Conservation (phyloP, 2,329 filamentous ascomycete genomes). For the Fonsecaea erecta region DNA sequence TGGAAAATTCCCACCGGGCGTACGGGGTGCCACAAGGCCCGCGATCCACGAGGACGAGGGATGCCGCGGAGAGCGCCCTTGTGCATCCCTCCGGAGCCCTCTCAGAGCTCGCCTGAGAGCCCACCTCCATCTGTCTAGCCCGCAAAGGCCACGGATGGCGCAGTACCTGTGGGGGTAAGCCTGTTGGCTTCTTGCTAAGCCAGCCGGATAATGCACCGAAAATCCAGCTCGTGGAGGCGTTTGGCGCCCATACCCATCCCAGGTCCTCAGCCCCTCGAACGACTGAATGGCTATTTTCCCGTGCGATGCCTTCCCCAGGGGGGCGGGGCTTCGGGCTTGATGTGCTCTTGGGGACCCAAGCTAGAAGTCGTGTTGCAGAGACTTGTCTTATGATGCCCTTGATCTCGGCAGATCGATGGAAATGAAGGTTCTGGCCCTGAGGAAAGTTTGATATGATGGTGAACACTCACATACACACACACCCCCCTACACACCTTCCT, state of each 20-base stretch:
- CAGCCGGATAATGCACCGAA: constrained; percentile 12
- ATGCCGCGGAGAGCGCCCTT: neutral
- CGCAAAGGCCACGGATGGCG: neutral
- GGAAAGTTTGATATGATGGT: neutral
- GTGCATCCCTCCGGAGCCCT: neutral
- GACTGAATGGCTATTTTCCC: constrained; percentile 6
- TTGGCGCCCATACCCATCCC: neutral
- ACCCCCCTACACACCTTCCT: no score
- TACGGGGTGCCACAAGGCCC: neutral
- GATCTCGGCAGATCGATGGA: constrained; percentile 10
- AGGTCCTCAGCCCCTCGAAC: neutral
- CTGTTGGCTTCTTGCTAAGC: neutral
- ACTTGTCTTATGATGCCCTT: constrained; percentile 10
- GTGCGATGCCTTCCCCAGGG: neutral
- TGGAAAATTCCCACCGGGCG: constrained; percentile 11
- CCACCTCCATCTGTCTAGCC: neutral
- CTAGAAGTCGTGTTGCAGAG: constrained; percentile 7
- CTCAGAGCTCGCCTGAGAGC: neutral
- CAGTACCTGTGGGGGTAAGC: neutral
- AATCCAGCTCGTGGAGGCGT: neutral
- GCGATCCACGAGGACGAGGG: neutral
- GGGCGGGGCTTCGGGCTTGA: constrained; percentile 6
- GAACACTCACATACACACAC: no score
- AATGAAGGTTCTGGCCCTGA: neutral
- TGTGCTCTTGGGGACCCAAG: neutral